A percentile compares a stretch with the other conserved stretches of the same genome.
Evolutionary conservation across 108 stramenopile species (phyloP).

Genomic region (Skeletonema menzelii): DNA sequence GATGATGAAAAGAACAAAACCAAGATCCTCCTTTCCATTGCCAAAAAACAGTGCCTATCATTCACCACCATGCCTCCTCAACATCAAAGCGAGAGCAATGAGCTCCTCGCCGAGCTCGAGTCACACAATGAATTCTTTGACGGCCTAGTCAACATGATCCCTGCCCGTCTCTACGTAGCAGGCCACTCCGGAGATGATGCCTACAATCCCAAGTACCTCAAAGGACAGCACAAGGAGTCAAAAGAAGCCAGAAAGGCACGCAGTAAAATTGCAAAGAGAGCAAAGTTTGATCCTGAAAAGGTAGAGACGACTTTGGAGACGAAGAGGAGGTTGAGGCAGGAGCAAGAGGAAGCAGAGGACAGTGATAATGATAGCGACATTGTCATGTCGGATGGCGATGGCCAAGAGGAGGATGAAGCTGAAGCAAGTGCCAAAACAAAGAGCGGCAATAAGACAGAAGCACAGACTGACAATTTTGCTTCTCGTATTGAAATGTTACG

Average conservation of each 20-base stretch:
- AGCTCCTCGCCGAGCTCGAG: slow-evolving; percentile 62
- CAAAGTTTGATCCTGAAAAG: slow-evolving; percentile 74
- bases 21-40: neutral
- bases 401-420: slow-evolving; percentile 13
- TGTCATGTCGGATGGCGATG: slow-evolving; percentile 21
- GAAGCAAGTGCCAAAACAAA: neutral
- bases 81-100: slow-evolving; percentile 24
- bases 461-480: slow-evolving; percentile 19
- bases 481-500: slow-evolving; percentile 85
- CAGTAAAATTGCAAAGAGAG: slow-evolving; percentile 71
- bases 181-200: slow-evolving; percentile 62
- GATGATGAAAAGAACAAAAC: too few relatives aligned
- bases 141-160: slow-evolving; percentile 82
- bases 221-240: slow-evolving; percentile 73
- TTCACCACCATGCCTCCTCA: slow-evolving; percentile 32
- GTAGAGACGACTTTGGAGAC: slow-evolving; percentile 68
- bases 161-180: slow-evolving; percentile 77
- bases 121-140: slow-evolving; percentile 84
- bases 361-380: slow-evolving; percentile 16
- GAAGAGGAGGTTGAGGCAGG: slow-evolving; percentile 63
- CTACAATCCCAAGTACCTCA: slow-evolving; percentile 66
- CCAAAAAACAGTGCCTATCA: neutral
- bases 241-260: slow-evolving; percentile 68
- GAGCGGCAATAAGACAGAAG: slow-evolving; percentile 13
- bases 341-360: slow-evolving; percentile 31